Evolutionary conservation across 768 basidiomycete genomes (phyloP).

Genomic region (Mycena indigotica): DNA sequence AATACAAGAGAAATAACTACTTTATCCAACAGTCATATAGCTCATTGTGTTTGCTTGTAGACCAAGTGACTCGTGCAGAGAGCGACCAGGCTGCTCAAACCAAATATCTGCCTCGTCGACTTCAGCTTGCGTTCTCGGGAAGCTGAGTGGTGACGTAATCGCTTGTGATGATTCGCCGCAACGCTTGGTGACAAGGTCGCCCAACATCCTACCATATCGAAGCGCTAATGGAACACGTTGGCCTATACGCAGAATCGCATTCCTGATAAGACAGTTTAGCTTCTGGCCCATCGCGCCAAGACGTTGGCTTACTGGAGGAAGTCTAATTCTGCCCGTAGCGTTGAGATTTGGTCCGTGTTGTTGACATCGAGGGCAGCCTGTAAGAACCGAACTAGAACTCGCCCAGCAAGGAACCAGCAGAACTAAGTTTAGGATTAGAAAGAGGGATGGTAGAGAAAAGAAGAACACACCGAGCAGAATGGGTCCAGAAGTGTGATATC

Average conservation of each 20-base stretch:
- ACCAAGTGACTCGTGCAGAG: constrained; percentile 20
- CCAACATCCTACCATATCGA: constrained; percentile 60
- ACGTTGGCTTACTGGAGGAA: constrained; percentile 59
- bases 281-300: neutral
- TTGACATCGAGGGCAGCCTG: constrained; percentile 63
- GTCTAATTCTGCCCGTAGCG: constrained; percentile 62
- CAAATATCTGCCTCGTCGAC: constrained; percentile 10
- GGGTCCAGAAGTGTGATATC: constrained; percentile 70
- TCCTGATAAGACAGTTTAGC: constrained; percentile 40
- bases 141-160: neutral
- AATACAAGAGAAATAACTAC: neutral
- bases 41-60: constrained; percentile 5
- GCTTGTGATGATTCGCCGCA: constrained; percentile 30
- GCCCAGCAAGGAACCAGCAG: constrained; percentile 70
- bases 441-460: neutral
- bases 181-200: constrained; percentile 45
- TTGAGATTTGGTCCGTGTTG: constrained; percentile 57
- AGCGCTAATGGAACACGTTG: constrained; percentile 68
- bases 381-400: constrained; percentile 67
- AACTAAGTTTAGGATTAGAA: constrained; percentile 44
- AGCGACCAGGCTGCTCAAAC: neutral
- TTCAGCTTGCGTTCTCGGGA: constrained; percentile 8
- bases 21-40: constrained; percentile 12
- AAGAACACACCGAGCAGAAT: constrained; percentile 61
- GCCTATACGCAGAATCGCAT: constrained; percentile 62